phyloP scores from a whole-genome alignment of 1,284 basidiomycete genomes.

The Ceratobasidium sp. region DNA sequence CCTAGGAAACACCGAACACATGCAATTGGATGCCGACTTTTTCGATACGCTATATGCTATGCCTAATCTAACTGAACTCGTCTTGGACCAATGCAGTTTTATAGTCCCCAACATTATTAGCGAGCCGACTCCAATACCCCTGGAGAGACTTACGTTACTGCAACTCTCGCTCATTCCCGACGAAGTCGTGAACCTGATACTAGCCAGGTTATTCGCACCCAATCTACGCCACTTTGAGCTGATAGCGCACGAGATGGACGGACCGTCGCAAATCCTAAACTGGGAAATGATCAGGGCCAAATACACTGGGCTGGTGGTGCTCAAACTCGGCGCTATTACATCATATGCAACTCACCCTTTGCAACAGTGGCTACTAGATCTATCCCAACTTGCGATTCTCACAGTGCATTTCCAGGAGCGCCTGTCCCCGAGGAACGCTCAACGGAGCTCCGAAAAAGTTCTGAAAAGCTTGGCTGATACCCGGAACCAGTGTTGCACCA shows the following conservation, averaged over 20 bases:
- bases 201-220: constrained; percentile 4
- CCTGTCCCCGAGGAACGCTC: constrained; percentile 7
- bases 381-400: not conserved
- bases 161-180: constrained; percentile 26
- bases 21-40: constrained; percentile 23
- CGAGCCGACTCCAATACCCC: not conserved
- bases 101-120: not conserved
- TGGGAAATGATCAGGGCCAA: constrained; percentile 3
- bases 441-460: constrained; percentile 9
- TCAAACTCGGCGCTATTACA: constrained; percentile 17
- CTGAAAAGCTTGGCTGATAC: not conserved
- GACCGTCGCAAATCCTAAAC: constrained; percentile 13
- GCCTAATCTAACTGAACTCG: constrained; percentile 13
- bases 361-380: constrained; percentile 17
- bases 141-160: not conserved
- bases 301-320: not conserved
- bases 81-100: constrained; percentile 25
- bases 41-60: constrained; percentile 16
- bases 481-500: constrained; percentile 3
- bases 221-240: constrained; percentile 10
- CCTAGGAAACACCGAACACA: constrained; percentile 12
- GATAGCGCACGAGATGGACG: constrained; percentile 1
- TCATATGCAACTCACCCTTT: constrained; percentile 13
- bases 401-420: constrained; percentile 3
- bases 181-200: constrained; percentile 25